Conservation (phyloP, 768 basidiomycete species). For the Trametes gibbosa region DNA sequence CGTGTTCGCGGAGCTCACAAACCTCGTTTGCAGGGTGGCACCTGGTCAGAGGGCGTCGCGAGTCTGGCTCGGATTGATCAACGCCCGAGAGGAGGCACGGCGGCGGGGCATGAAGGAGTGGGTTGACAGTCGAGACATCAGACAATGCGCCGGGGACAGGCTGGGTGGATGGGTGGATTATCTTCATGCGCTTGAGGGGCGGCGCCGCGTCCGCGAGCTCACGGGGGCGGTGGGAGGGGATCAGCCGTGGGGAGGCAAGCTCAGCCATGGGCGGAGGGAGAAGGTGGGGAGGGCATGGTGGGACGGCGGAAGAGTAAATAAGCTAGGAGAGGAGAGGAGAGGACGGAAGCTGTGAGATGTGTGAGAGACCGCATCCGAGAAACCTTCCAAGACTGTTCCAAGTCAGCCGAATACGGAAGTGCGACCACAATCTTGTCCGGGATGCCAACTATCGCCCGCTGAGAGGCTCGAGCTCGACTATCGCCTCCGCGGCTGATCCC, state of each 20-base stretch:
- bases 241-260: not conserved
- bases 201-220: not conserved
- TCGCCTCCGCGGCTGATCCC: not conserved
- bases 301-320: not conserved
- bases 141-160: not conserved
- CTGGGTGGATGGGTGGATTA: not conserved
- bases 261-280: not conserved
- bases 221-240: not conserved
- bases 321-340: not conserved
- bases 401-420: slow-evolving; percentile 5
- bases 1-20: not conserved
- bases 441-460: slow-evolving; percentile 15
- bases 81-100: not conserved
- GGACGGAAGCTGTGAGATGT: slow-evolving; percentile 19
- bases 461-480: slow-evolving; percentile 15
- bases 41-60: slow-evolving; percentile 14
- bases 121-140: not conserved
- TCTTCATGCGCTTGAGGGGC: slow-evolving; percentile 15
- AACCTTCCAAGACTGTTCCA: slow-evolving; percentile 17
- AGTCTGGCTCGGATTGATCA: slow-evolving; percentile 2
- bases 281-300: not conserved
- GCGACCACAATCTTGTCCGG: slow-evolving; percentile 9
- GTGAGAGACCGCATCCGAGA: slow-evolving; percentile 20
- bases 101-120: not conserved
- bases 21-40: slow-evolving; percentile 11